Evolutionary conservation across 371 early-diverging fungal species (phyloP).

Genomic region (Apophysomyces trapeziformis): DNA sequence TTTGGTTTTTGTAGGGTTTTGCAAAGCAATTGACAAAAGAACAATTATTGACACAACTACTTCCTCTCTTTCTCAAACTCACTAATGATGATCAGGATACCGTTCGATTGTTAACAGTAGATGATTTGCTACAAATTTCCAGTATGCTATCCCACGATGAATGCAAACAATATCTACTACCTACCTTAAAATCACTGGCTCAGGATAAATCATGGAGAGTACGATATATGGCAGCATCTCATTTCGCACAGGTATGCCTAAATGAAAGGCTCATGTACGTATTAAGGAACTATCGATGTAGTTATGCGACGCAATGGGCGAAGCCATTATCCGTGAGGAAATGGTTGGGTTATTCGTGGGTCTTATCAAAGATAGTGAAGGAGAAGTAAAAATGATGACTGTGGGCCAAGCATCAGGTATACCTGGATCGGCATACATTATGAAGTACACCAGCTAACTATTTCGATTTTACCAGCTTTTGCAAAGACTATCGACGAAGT

Average conservation of each 20-base stretch:
- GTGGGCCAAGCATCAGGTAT: slow-evolving; percentile 83
- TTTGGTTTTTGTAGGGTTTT: slow-evolving; percentile 47
- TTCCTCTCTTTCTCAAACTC: slow-evolving; percentile 78
- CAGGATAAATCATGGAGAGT: slow-evolving; percentile 97
- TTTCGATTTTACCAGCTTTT: slow-evolving; percentile 48
- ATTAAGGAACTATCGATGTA: slow-evolving; percentile 10
- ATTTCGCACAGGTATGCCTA: slow-evolving; percentile 79
- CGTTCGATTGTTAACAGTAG: slow-evolving; percentile 93
- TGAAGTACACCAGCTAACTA: not conserved
- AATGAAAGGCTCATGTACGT: not conserved
- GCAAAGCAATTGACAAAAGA: slow-evolving; percentile 74
- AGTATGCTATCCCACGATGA: slow-evolving; percentile 80
- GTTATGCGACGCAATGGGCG: slow-evolving; percentile 43
- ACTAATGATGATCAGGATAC: slow-evolving; percentile 95
- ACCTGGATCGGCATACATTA: not conserved
- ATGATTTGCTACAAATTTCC: slow-evolving; percentile 89
- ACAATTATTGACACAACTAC: slow-evolving; percentile 66
- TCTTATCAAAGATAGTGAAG: slow-evolving; percentile 94
- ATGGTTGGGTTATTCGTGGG: slow-evolving; percentile 55
- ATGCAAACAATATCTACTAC: slow-evolving; percentile 73
- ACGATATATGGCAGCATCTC: slow-evolving; percentile 95
- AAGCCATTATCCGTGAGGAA: slow-evolving; percentile 43
- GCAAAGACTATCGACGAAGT: slow-evolving; percentile 81
- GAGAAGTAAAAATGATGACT: slow-evolving; percentile 94
- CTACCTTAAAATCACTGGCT: slow-evolving; percentile 75